Conservation (phyloP, 768 basidiomycete genomes). For the Tephrocybe sp. region DNA sequence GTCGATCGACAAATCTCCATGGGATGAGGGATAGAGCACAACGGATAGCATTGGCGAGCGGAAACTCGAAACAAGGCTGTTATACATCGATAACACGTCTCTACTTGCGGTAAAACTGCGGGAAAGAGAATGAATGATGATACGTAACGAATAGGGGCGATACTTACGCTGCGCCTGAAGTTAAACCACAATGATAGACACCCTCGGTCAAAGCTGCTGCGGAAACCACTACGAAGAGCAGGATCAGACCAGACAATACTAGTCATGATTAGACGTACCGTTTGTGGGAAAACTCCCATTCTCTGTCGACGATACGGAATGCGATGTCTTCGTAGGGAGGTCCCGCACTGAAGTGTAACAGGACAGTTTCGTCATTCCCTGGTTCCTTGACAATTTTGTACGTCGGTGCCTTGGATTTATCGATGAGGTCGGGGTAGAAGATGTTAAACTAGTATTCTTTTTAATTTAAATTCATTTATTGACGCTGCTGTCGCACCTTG, state of each 20-base stretch:
- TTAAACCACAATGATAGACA: constrained; percentile 96
- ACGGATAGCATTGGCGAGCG: too few relatives aligned
- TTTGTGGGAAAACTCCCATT: constrained; percentile 99
- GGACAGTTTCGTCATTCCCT: constrained; percentile 92
- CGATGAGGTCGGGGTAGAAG: constrained; percentile 98
- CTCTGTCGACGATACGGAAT: constrained; percentile 94
- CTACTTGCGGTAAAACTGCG: constrained; percentile 81
- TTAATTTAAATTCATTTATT: background rate
- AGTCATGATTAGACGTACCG: constrained; percentile 44
- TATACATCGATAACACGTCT: background rate
- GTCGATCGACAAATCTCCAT: too few relatives aligned
- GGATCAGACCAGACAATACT: background rate
- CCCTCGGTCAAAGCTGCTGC: constrained; percentile 95
- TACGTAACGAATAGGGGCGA: constrained; percentile 8
- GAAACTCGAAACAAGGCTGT: background rate
- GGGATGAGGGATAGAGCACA: too few relatives aligned
- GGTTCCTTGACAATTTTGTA: constrained; percentile 94
- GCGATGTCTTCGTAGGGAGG: constrained; percentile 99
- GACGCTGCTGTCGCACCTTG: constrained; percentile 47
- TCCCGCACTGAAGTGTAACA: constrained; percentile 92
- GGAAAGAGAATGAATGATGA: constrained; percentile 12
- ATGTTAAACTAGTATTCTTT: constrained; percentile 71
- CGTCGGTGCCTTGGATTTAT: constrained; percentile 94
- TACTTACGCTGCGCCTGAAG: constrained; percentile 85
- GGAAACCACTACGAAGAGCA: constrained; percentile 69